Evolutionary conservation across 2,329 filamentous ascomycete species (phyloP).

Genomic region (Aspergillus pseudotamarii): DNA sequence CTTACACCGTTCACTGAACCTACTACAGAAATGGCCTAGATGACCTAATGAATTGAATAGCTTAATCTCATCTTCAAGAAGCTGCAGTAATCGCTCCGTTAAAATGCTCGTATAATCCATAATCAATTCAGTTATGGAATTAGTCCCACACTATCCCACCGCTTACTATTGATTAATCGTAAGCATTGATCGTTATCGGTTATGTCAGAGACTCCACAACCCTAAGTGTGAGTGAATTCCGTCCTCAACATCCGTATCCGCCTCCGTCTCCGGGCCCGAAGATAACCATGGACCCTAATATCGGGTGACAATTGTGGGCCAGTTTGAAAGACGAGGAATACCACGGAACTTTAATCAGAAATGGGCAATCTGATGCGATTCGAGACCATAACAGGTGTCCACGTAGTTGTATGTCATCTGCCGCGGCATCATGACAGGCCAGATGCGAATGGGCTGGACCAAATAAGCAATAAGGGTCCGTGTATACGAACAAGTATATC

Average conservation of each 20-base stretch:
- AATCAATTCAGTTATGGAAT: not conserved
- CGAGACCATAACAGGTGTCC: not conserved
- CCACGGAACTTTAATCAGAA: not conserved
- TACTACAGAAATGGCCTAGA: not conserved
- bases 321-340: not conserved
- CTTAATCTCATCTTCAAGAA: not conserved
- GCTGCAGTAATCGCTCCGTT: not conserved
- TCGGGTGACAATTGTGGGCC: not conserved
- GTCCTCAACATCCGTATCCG: conserved; percentile 15
- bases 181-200: not conserved
- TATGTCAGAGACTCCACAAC: not conserved
- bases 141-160: no score
- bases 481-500: not conserved
- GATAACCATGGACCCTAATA: not conserved
- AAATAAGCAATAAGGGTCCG: not conserved
- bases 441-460: not conserved
- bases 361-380: no score
- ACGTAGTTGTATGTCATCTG: not conserved
- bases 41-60: not conserved
- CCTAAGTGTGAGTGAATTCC: not conserved
- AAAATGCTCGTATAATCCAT: not conserved
- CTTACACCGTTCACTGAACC: not conserved
- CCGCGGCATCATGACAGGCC: not conserved
- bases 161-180: not conserved
- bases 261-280: conserved; percentile 16